Conservation (phyloP, 805 yeast genomes). For the Spencermartinsiella europaea region DNA sequence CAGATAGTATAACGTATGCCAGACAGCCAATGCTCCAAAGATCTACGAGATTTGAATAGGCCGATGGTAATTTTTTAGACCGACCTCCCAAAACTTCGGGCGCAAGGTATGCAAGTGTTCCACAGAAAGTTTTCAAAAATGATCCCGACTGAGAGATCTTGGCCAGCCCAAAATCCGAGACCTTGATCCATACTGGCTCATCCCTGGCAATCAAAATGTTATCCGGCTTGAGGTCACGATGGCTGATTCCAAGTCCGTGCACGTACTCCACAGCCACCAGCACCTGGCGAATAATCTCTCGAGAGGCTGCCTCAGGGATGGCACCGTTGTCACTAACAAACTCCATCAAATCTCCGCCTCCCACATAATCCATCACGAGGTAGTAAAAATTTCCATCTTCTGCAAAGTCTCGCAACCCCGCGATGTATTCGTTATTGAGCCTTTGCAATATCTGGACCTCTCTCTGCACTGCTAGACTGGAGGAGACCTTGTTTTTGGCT, state of each 20-base stretch:
- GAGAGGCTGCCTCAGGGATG: slow-evolving; percentile 84
- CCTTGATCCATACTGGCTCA: slow-evolving; percentile 86
- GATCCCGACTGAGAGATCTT: slow-evolving; percentile 81
- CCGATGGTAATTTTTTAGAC: slow-evolving; percentile 25
- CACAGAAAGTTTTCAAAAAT: slow-evolving; percentile 93
- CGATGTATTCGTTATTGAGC: slow-evolving; percentile 81
- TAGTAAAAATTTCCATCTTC: slow-evolving; percentile 80
- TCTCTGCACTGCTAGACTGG: slow-evolving; percentile 74
- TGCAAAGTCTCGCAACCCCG: slow-evolving; percentile 72
- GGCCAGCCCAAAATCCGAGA: slow-evolving; percentile 95
- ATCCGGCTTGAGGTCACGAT: slow-evolving; percentile 94
- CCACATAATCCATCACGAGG: slow-evolving; percentile 90
- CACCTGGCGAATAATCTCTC: slow-evolving; percentile 80
- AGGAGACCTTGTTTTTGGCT: slow-evolving; percentile 69
- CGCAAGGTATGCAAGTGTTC: slow-evolving; percentile 94
- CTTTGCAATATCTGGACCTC: slow-evolving; percentile 77
- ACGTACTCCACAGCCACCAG: slow-evolving; percentile 80
- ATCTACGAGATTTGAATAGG: slow-evolving; percentile 83
- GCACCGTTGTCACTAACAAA: slow-evolving; percentile 84
- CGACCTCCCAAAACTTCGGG: slow-evolving; percentile 73
- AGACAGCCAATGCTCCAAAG: slow-evolving; percentile 98
- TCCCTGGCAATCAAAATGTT: slow-evolving; percentile 86
- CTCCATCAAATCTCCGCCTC: slow-evolving; percentile 98
- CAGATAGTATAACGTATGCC: slow-evolving; percentile 84
- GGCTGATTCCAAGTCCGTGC: slow-evolving; percentile 88